Conservation (phyloP, 257 asterid species). For the Nicotiana tabacum region DNA sequence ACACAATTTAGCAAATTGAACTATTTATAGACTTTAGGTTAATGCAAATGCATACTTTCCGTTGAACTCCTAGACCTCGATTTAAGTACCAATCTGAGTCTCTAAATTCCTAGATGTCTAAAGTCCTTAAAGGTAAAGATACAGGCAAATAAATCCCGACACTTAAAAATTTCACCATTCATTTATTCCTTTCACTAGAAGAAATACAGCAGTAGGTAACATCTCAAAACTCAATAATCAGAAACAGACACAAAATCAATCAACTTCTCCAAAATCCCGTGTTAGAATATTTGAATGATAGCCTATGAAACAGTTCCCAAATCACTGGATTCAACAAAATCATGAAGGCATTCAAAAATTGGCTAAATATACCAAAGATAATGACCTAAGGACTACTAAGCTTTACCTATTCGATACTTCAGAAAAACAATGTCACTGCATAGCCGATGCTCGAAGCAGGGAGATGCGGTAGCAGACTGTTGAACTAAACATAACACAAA, state of each 20-base stretch:
- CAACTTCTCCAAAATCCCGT: background rate
- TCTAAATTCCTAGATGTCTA: background rate
- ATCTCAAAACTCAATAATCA: background rate
- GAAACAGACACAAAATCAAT: background rate
- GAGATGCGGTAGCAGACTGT: background rate
- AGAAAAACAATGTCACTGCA: background rate
- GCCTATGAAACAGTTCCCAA: background rate
- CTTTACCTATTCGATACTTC: background rate
- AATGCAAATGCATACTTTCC: background rate
- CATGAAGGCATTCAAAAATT: background rate
- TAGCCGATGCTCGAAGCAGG: background rate
- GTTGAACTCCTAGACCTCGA: background rate
- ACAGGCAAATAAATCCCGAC: background rate
- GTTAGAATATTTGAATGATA: background rate
- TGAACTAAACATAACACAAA: background rate
- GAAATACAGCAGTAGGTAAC: background rate
- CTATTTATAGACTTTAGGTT: background rate
- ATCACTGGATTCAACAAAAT: background rate
- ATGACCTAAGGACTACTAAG: background rate
- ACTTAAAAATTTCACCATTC: background rate
- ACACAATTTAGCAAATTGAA: background rate
- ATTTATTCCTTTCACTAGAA: background rate
- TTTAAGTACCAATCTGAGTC: background rate
- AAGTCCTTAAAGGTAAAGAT: background rate
- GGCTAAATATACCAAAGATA: background rate